Conservation (phyloP, 1,139 yeast genomes). For the Pichia sp. region DNA sequence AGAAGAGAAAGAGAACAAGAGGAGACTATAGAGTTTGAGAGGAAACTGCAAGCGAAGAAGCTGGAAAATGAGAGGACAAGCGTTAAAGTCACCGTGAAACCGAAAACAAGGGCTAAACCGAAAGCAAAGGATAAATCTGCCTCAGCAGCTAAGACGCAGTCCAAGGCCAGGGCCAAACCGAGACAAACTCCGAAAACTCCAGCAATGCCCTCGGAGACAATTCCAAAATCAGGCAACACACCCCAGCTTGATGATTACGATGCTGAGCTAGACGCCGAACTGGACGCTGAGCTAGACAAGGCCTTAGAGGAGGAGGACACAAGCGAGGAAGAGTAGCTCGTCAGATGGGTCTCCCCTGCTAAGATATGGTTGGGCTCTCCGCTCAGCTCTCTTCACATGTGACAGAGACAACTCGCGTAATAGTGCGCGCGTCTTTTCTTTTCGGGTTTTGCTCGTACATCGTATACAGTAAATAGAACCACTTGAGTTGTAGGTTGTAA, state of each 20-base stretch:
- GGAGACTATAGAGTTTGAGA: not conserved
- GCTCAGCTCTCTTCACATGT: too few relatives aligned
- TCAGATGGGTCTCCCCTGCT: too few relatives aligned
- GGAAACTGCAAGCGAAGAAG: too few relatives aligned
- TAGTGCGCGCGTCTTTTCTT: too few relatives aligned
- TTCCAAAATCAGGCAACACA: not conserved
- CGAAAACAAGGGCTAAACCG: not conserved
- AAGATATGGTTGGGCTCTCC: too few relatives aligned
- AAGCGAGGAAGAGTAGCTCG: slow-evolving; percentile 20
- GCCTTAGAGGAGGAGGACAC: slow-evolving; percentile 22
- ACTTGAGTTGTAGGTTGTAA: too few relatives aligned
- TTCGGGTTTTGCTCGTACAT: too few relatives aligned
- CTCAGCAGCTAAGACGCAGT: not conserved
- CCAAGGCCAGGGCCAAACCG: not conserved
- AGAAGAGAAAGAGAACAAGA: not conserved
- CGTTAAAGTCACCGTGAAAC: too few relatives aligned
- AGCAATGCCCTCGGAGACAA: not conserved
- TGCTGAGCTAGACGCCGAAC: slow-evolving; percentile 14
- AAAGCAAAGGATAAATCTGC: not conserved
- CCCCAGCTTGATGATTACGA: not conserved
- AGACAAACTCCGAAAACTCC: not conserved
- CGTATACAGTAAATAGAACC: too few relatives aligned
- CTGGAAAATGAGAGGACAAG: too few relatives aligned
- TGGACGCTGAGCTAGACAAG: slow-evolving; percentile 20
- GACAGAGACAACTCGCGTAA: too few relatives aligned